Evolutionary conservation across 495 filamentous ascomycete species (phyloP).

Genomic region (Tirmania nivea): DNA sequence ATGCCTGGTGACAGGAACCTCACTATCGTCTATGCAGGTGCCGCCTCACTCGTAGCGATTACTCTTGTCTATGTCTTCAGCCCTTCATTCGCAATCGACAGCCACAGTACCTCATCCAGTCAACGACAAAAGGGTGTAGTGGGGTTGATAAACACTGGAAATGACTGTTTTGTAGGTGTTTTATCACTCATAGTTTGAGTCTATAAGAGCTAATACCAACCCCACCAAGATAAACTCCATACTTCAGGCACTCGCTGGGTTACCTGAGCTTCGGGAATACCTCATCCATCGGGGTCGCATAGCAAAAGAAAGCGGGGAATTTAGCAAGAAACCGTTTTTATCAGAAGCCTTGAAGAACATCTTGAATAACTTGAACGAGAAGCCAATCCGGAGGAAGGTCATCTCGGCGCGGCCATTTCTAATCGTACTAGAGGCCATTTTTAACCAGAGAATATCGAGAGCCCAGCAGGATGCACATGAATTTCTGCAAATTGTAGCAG

Average conservation of each 20-base stretch:
- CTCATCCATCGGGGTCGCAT: conserved; percentile 23
- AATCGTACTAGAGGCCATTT: conserved; percentile 57
- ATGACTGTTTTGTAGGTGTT: conserved; percentile 61
- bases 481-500: conserved; percentile 80
- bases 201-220: neutral
- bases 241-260: conserved; percentile 79
- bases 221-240: conserved; percentile 63
- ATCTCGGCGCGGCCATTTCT: conserved; percentile 73
- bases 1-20: conserved; percentile 12
- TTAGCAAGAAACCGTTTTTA: conserved; percentile 25
- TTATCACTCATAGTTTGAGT: neutral
- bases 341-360: conserved; percentile 83
- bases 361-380: conserved; percentile 79
- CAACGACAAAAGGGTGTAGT: conserved; percentile 72
- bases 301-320: conserved; percentile 9
- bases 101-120: conserved; percentile 33
- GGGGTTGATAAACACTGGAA: conserved; percentile 73
- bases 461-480: conserved; percentile 98
- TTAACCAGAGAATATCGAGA: conserved; percentile 69
- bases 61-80: conserved; percentile 92
- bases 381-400: conserved; percentile 81
- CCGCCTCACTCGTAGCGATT: conserved; percentile 86
- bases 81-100: conserved; percentile 83
- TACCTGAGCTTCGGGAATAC: conserved; percentile 78
- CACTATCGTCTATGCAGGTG: conserved; percentile 52